Evolutionary conservation across 192 early-diverging fungal species (phyloP), one percentile per base, ranked within the genome.

Genomic region (Umbelopsis sp.): DNA sequence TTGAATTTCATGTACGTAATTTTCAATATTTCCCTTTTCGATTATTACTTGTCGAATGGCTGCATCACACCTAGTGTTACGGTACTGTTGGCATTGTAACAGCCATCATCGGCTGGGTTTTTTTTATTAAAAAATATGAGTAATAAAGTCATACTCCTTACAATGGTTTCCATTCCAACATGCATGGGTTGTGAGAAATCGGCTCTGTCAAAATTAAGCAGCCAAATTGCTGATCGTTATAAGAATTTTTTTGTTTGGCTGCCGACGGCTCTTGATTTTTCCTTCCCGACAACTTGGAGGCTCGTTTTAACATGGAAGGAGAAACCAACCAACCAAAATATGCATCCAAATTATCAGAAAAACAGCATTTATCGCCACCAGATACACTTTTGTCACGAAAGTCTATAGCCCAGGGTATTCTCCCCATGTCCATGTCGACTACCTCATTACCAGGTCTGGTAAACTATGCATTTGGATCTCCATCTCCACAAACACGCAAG

Each of bases 251-350:
- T n/a, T 61, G 12, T 61, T 35, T 51, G 21, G 18, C 21, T 12
- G 8, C 51, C 22, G 18, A 35, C 55, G 55, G 55, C 27, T 35
- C 55, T 61, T 61, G 25, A 30, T 35, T 61, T 61, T 61, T 61
- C 55, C 55, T 61, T 61, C 55, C 53, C 37, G 37, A 41, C 27
- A 41, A 41, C 37, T 30, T 41, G 37, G 37, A 41, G 37, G 37
- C 7, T 10, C 37, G 37, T 41, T 30, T 30, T 41, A 41, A 0
- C 37, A 41, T 41, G 37, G 37, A 41, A 41, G 37, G 37, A 41
- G 37, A 9, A 41, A 41, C 37, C 37, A 41, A 41, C 37, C 37
- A 41, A 41, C 5, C 37, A 41, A 41, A 41, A 41, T 6, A 41
- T 41, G 37, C 37, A 10, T 41, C 37, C 37, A 41, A 41, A 1